Percentiles rank a stretch among this genome's conserved stretches.
phyloP scores from a whole-genome alignment of 106 monocot genomes.

The Phalaenopsis aphrodite region DNA sequence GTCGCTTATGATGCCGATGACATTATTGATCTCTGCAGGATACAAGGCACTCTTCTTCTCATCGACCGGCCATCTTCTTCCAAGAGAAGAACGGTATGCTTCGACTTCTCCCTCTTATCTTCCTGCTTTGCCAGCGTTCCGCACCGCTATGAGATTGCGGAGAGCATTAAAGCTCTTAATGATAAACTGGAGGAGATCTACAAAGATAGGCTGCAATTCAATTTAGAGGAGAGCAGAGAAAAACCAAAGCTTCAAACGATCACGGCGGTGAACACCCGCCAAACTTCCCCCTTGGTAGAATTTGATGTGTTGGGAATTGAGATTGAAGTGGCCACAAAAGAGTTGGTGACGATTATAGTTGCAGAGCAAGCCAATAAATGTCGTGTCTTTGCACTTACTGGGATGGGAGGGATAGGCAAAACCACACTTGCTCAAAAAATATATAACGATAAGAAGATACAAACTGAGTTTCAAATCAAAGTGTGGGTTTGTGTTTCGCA shows the following conservation, averaged over 20 bases:
- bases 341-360: constrained; percentile 15
- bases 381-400: constrained; percentile 16
- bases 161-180: constrained; percentile 14
- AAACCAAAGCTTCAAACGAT: neutral
- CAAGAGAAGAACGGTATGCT: neutral
- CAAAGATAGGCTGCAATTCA: neutral
- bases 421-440: constrained; percentile 33
- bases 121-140: constrained; percentile 10
- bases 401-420: constrained; percentile 43
- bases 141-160: constrained; percentile 12
- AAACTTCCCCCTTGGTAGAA: constrained; percentile 7
- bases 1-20: constrained; percentile 8
- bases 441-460: constrained; percentile 13
- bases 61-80: neutral
- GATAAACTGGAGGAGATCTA: constrained; percentile 19
- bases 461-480: constrained; percentile 1
- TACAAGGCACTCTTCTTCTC: neutral
- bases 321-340: constrained; percentile 18
- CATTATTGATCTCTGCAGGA: constrained; percentile 11
- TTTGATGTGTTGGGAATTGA: constrained; percentile 18
- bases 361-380: constrained; percentile 2
- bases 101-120: neutral
- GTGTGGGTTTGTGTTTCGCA: constrained; percentile 20
- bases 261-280: neutral
- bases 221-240: neutral